Evolutionary conservation across 352 stramenopile genomes (phyloP), one percentile per base, ranked within the genome.

Genomic region (Pythium guiyangense): DNA sequence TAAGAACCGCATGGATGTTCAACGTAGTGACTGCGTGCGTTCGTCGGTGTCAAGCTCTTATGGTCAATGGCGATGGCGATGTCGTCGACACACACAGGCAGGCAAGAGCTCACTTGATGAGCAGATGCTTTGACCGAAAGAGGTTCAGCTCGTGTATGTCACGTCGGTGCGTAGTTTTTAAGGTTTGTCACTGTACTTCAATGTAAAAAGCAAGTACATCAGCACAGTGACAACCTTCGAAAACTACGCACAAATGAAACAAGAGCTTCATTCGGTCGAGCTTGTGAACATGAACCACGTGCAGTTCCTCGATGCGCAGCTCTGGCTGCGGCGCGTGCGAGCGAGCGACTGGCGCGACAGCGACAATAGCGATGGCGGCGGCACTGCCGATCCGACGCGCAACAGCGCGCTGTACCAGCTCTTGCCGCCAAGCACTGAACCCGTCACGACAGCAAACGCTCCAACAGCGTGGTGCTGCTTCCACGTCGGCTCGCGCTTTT

Each of bases 291-390:
- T 76, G 69, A 57, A 73, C 17, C 59, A 62, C 0, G 14, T 58
- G n/a, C 49, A 51, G 8, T 77, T 77, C 43, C 55, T 73, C 25
- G 62, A 64, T 25, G 63, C 69, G 35, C 65, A 69, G 58, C 54
- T 67, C 17, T 77, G 69, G 69, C 49, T 77, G 55, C 62, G 65
- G 10, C 46, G 37, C 25, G 42, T 15, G 8, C 17, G 42, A 15
- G 25, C 25, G 14, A 6, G 27, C 27, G 42, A 52, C 8, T 58
- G 49, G 51, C 27, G 26, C 18, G 18, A 40, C 8, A n/a, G 2
- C 34, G 22, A 22, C 1, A 26, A 4, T n/a, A 26, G 37, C 37
- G n/a, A n/a, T n/a, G 14, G 11, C 34, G 34, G 10, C 20, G 17
- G 10, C 43, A 31, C 20, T 2, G 6, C 31, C 18, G 22, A 22